Evolutionary conservation across 192 early-diverging fungal genomes (phyloP).

Genomic region (Backusella westeae): DNA sequence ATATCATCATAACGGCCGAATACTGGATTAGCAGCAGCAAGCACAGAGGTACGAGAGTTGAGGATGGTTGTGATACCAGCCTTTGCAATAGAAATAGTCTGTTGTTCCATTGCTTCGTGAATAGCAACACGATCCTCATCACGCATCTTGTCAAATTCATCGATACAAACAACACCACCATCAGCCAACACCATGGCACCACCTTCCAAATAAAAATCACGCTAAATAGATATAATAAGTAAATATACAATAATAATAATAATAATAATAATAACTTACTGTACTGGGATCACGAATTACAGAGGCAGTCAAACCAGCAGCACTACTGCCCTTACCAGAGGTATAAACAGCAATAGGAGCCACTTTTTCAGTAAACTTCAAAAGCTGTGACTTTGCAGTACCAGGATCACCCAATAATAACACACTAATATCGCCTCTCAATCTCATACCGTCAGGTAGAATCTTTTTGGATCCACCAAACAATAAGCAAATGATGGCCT

Average conservation of each 20-base stretch:
- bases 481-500: constrained; percentile 89
- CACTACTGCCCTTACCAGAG: constrained; percentile 97
- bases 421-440: constrained; percentile 98
- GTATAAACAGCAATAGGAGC: constrained; percentile 99
- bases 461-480: constrained; percentile 97
- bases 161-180: constrained; percentile 99
- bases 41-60: constrained; percentile 94
- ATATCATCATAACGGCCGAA: constrained; percentile 99
- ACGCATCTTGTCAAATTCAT: constrained; percentile 99
- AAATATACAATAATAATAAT: neutral
- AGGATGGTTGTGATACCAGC: constrained; percentile 99
- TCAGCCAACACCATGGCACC: constrained; percentile 99
- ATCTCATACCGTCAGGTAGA: constrained; percentile 93
- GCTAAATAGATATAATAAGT: constrained; percentile 33
- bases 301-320: constrained; percentile 98
- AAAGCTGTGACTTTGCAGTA: constrained; percentile 96
- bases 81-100: constrained; percentile 99
- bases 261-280: constrained; percentile 38
- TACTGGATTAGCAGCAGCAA: constrained; percentile 97
- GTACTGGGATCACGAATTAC: constrained; percentile 90
- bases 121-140: constrained; percentile 99
- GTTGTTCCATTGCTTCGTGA: constrained; percentile 99
- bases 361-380: constrained; percentile 98
- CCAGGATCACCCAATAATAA: constrained; percentile 97
- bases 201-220: constrained; percentile 97